Conservation (phyloP, 1,284 basidiomycete genomes). For the Marasmius sp. region DNA sequence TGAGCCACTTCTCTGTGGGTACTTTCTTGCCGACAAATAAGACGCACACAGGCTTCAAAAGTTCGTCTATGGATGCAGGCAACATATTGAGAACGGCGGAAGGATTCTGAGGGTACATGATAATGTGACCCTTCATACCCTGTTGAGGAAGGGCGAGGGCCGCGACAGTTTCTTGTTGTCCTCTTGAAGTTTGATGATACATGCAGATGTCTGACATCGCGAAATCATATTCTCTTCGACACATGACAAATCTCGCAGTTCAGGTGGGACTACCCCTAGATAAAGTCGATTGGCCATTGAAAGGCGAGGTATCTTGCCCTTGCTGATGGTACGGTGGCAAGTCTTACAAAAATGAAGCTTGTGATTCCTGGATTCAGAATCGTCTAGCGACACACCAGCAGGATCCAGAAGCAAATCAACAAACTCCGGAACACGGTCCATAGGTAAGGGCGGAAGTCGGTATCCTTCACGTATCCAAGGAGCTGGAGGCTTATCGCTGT, state of each 20-base stretch:
- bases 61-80: conserved; percentile 1
- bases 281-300: conserved; percentile 2
- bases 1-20: conserved; percentile 3
- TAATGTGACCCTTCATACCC: conserved; percentile 6
- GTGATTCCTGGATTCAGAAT: neutral
- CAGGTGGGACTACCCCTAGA: conserved; percentile 1
- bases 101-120: conserved; percentile 3
- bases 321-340: neutral
- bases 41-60: neutral
- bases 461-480: neutral
- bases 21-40: conserved; percentile 1
- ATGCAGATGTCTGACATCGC: neutral
- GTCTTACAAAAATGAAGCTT: neutral
- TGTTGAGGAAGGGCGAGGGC: conserved; percentile 5
- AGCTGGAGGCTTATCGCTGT: neutral
- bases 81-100: neutral
- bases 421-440: neutral
- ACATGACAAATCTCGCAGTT: neutral
- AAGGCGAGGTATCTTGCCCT: neutral
- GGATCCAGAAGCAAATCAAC: neutral
- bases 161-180: too few species aligned
- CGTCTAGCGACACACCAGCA: neutral
- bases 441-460: neutral
- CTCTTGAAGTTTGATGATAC: neutral
- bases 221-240: conserved; percentile 10